These are phyloP conservation scores for Aspergillus nanangensis DNA, from an alignment of 495 filamentous ascomycete genomes.

Conservation along the genomic window DNA sequence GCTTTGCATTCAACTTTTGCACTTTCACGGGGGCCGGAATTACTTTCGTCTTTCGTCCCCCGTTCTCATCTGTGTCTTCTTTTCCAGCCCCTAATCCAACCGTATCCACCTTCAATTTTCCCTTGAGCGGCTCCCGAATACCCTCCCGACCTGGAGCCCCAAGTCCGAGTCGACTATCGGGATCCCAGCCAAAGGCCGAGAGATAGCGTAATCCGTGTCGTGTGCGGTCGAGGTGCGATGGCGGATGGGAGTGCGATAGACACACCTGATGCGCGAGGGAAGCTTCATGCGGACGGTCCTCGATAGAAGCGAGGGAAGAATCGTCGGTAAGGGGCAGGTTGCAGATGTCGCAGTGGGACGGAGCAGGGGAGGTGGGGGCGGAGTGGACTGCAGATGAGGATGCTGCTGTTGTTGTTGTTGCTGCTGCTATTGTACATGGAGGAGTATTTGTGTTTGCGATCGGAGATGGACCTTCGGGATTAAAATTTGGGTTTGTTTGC, in stretches of 20 bases:
- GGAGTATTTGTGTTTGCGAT: too few relatives aligned
- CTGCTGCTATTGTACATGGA: too few relatives aligned
- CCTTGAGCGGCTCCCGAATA: conserved; percentile 69
- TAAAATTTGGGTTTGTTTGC: conserved; percentile 1
- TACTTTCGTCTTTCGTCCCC: conserved; percentile 16
- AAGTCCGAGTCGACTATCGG: conserved; percentile 69
- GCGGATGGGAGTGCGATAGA: conserved; percentile 75
- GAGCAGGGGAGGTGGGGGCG: conserved; percentile 1
- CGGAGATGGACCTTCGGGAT: too few relatives aligned
- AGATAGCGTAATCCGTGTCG: conserved; percentile 73
- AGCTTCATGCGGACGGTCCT: conserved; percentile 53
- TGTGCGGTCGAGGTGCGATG: conserved; percentile 75
- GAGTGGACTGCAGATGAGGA: background rate
- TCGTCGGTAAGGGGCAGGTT: conserved; percentile 42
- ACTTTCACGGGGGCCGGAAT: conserved; percentile 46
- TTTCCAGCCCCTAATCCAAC: conserved; percentile 60
- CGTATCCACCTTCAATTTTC: conserved; percentile 66
- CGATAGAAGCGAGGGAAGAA: background rate
- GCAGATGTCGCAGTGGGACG: conserved; percentile 53
- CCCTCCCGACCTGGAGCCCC: conserved; percentile 66
- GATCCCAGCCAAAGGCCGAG: conserved; percentile 80
- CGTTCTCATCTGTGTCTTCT: conserved; percentile 19
- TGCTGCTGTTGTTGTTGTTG: too few relatives aligned
- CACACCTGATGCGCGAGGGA: conserved; percentile 80
- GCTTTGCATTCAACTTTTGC: conserved; percentile 64